Evolutionary conservation across 2,329 filamentous ascomycete species (phyloP), one percentile per base, ranked within the genome.

Genomic region (Lachnellula cervina): DNA sequence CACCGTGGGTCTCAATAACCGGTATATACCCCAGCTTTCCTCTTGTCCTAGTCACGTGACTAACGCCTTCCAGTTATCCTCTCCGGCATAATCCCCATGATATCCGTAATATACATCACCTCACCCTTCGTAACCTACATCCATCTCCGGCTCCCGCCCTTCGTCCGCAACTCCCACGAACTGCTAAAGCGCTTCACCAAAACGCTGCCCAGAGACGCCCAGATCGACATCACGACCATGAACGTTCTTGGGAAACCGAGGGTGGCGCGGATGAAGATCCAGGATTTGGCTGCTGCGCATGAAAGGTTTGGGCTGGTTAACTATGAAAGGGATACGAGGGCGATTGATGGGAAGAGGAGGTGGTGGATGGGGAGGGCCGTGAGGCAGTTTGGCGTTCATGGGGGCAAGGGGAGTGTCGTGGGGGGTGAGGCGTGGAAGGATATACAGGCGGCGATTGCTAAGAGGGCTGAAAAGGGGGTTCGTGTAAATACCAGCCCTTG

Each of bases 71-170:
- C 49, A 87, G 83, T 84, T 55, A 72, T 80, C 48, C 65, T 81
- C 50, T 82, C 79, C 59, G 83, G 86, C 62, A 69, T 86, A 38
- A 71, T 88, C 8, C 89, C 89, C 2, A 74, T 90, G 64, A 55
- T 82, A 37, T 82, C 85, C 65, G 77, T 90, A 21, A 76, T 80
- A 37, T 87, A 84, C 69, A 80, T 80, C 47, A 83, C 86, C 2
- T 77, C 82, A 0, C 87, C 89, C 3, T 89, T 88, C 66, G 88
- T 93, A 7, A 83, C 84, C 42, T 84, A 85, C 66, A 78, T 94
- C 57, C 83, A 88, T 70, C 73, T 94, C 49, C 80, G 81, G 21
- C 76, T 92, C 1, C 90, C 90, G 0, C 69, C 76, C 0, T 80
- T 80, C 62, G 88, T 87, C 16, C 82, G 87, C 45, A 71, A 76